Evolutionary conservation across 2,329 filamentous ascomycete species (phyloP), one percentile per base, ranked within the genome.

Genomic region (Fusarium incarnatum): DNA sequence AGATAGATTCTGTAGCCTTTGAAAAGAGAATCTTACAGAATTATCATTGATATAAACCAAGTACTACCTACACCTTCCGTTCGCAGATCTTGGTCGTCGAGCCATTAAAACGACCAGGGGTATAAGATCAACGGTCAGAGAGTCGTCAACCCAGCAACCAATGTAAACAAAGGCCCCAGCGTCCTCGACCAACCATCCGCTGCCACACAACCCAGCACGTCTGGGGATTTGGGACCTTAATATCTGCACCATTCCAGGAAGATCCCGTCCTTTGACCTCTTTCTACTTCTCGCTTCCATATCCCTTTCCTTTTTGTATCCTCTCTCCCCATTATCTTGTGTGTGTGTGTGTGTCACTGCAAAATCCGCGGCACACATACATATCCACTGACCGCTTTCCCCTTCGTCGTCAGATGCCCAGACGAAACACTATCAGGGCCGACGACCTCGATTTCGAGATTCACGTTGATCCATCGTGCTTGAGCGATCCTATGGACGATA

Each of bases 401-500:
- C 48, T 54, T 45, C 59, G 23, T 47, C 60, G 53, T 69, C 69
- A 67, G 58, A 77, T 78, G 74, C 71, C 76, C 73, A 75, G 77
- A 67, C 73, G 73, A 42, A 74, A 71, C 20, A 53, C 49, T 42
- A 53, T 53, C 23, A 75, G 69, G 65, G 71, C 65, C 50, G 70
- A 75, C 58, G 80, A 83, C 64, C 71, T 79, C 70, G 80, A 85
- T 68, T 85, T 86, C 65, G 76, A 84, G 11, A 86, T 84, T 69
- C 82, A 83, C 79, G 78, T 84, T 73, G 84, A 87, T 73, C 75
- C 76, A 45, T 84, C 82, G 56, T 85, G 82, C 71, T 48, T 82
- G 57, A 81, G 77, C 73, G 78, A 78, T 44, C 77, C 79, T 60
- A 82, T 83, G 78, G 79, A 82, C 71, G 80, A 83, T 63, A 72